Evolutionary conservation across 148 eudicot genomes (phyloP), one percentile per base, ranked within the genome.

Genomic region (Talinum fruticosum): DNA sequence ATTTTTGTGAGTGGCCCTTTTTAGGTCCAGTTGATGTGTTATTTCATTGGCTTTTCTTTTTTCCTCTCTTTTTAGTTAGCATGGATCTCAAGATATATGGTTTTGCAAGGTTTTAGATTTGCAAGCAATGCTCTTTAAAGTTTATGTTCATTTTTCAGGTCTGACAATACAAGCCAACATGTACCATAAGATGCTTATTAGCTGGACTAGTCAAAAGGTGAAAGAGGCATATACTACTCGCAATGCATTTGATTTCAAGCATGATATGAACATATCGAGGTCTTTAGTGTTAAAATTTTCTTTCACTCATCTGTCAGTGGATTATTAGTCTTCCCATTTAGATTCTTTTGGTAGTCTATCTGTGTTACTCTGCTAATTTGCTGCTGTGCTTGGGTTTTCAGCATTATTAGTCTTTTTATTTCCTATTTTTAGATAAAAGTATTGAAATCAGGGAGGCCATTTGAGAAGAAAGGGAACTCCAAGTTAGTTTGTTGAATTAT

Each of bases 141-240:
- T 77, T 21, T 72, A 68, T 70, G 16, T 69, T 57, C 57, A 33
- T 81, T 49, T 80, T 75, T 61, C 90, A 96, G 97, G 97, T 78
- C 84, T 93, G 87, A 93, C 99, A 19, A 86, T 96, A 73, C 98
- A 96, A 88, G 95, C 99, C 38, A 96, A 96, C 82, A 82, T 93
- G 88, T 96, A 90, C 73, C 89, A 90, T 74, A 93, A 93, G 87
- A 85, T 90, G 89, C 96, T 96, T 78, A 96, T 93, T 80, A 93
- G 83, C 81, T 96, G 99, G 99, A 89, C 98, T 76, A 93, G 98
- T 87, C 94, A 96, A 83, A 93, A 91, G 87, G 90, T 96, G 92
- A 93, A 93, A 78, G 90, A 96, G 79, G 77, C 93, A 78, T 88
- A 82, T 73, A 81, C 87, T 67, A 87, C 86, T 69, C 91, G 84